Evolutionary conservation across 1,284 basidiomycete genomes (phyloP), one percentile per base, ranked within the genome.

Genomic region (Sutorius eximius): DNA sequence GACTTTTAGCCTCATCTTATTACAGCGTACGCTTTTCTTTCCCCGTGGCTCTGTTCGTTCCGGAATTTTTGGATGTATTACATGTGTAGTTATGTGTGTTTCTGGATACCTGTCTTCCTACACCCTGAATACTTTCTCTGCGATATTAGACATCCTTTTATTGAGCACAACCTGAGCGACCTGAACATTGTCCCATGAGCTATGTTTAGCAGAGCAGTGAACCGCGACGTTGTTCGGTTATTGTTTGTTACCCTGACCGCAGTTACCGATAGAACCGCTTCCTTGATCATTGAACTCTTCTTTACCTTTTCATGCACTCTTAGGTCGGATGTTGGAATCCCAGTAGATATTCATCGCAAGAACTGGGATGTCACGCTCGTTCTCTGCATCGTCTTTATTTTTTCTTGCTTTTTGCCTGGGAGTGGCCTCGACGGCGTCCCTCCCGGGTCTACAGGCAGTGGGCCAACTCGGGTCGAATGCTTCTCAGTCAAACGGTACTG

Each of bases 71-170:
- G 67, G 64, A 69, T 69, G 67, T 69, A 69, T 69, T 61, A 71
- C 59, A 51, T 49, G 55, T 72, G 66, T 73, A 70, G 69, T 72
- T 73, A 64, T 71, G 68, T 69, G 53, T 73, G 65, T 72, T 60
- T 61, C 68, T 68, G 71, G 68, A 71, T 70, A 68, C 61, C 59
- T 73, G 71, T 71, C 55, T 64, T 63, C 56, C 62, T 71, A 68
- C 51, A 41, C 45, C 57, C 43, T n/a, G 52, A 55, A 49, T 49
- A 24, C 44, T 53, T 43, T 53, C 45, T 41, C 51, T 56, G 42
- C 49, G 43, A 59, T 36, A 62, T 45, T 41, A 56, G 47, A 55
- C 38, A 40, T 41, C 3, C 33, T 45, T 45, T 50, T 22, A 38
- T 37, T 33, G 16, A 44, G 36, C 30, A 30, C 30, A 2, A 8